phyloP scores from a whole-genome alignment of 306 rosid genomes.

The Dicorynia guianensis region DNA sequence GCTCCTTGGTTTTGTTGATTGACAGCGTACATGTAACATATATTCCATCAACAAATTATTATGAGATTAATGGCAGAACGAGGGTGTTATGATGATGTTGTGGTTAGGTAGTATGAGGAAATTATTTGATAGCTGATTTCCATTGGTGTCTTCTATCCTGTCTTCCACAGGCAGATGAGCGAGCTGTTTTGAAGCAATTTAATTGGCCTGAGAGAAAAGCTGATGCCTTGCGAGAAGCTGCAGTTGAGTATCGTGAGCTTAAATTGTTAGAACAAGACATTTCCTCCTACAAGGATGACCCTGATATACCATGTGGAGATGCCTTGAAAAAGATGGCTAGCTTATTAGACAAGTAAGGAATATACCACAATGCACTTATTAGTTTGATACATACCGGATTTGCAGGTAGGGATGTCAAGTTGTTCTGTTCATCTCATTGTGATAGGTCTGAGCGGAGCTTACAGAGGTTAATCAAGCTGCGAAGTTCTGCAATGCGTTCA shows the following conservation, averaged over 20 bases:
- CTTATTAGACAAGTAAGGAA: constrained; percentile 81
- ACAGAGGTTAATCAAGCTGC: constrained; percentile 66
- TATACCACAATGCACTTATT: constrained; percentile 17
- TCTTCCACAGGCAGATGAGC: constrained; percentile 82
- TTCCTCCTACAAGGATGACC: constrained; percentile 75
- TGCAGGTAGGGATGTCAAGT: constrained; percentile 25
- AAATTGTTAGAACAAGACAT: constrained; percentile 77
- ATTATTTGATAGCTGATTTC: not conserved
- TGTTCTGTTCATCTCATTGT: constrained; percentile 34
- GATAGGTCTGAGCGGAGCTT: constrained; percentile 78
- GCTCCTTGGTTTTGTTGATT: not conserved
- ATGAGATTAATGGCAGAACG: not conserved
- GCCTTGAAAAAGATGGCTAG: constrained; percentile 86
- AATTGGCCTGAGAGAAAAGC: constrained; percentile 99
- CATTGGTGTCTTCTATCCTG: constrained; percentile 30
- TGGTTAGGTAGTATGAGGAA: constrained; percentile 12
- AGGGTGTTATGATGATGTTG: not conserved
- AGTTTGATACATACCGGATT: constrained; percentile 21
- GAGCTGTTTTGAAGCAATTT: constrained; percentile 89
- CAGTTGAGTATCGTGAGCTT: constrained; percentile 84
- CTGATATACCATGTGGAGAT: constrained; percentile 70
- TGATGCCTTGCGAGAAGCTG: constrained; percentile 94
- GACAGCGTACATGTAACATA: not conserved
- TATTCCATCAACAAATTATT: not conserved
- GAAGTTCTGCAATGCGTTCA: constrained; percentile 64